phyloP scores from a whole-genome alignment of 257 asterid species.

The Solanum etuberosum region DNA sequence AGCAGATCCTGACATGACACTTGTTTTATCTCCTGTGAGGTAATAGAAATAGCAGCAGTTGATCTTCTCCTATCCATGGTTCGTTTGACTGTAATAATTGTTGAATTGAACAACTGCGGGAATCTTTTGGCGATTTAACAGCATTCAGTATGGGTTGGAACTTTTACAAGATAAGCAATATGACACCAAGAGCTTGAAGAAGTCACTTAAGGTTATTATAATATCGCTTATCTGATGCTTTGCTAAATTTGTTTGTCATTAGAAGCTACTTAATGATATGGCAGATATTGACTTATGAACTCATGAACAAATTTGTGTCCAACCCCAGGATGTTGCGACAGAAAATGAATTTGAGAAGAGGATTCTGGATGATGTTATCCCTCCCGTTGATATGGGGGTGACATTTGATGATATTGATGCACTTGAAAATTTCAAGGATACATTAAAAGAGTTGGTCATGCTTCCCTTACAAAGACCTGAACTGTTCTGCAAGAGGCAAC shows the following conservation, averaged over 20 bases:
- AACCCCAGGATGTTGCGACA: conserved; percentile 53
- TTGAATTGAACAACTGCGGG: neutral
- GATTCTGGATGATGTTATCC: conserved; percentile 66
- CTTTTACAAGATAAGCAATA: conserved; percentile 46
- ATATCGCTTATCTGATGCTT: neutral
- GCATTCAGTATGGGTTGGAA: conserved; percentile 61
- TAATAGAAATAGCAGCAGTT: no score
- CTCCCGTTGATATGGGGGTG: conserved; percentile 73
- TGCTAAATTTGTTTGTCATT: neutral
- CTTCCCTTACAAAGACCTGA: conserved; percentile 86
- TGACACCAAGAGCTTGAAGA: conserved; percentile 57
- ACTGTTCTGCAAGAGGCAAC: conserved; percentile 82
- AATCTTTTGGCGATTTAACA: conserved; percentile 13
- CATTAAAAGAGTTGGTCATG: conserved; percentile 85
- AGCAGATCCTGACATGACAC: no score
- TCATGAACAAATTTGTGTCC: neutral
- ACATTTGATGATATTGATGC: conserved; percentile 95
- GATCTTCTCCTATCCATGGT: no score
- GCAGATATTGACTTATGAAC: neutral
- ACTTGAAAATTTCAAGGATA: conserved; percentile 76
- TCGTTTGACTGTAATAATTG: no score
- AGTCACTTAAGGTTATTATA: conserved; percentile 62
- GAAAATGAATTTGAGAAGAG: conserved; percentile 72
- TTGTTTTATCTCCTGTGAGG: no score
- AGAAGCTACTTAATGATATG: neutral